Conservation (phyloP, 805 yeast species). For the Lipomyces orientalis region DNA sequence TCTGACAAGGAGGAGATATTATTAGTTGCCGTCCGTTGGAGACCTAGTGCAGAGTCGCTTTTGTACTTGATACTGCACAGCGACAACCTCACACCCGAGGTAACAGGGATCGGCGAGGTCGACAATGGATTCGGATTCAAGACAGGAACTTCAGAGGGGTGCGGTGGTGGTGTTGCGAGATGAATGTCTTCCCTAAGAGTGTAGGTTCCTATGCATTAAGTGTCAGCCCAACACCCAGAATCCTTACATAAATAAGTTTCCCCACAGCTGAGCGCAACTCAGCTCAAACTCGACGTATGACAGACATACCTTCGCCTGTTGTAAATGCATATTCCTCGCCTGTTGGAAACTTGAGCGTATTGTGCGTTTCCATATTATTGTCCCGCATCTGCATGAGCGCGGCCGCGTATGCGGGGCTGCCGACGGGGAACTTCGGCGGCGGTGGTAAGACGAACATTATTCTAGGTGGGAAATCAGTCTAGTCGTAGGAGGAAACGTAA, state of each 20-base stretch:
- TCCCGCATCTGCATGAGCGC: conserved; percentile 34
- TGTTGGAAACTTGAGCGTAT: conserved; percentile 37
- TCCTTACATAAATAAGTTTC: background rate
- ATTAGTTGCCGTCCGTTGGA: conserved; percentile 20
- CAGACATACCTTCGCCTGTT: conserved; percentile 45
- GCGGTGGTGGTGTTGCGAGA: conserved; percentile 50
- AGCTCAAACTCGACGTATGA: background rate
- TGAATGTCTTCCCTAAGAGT: conserved; percentile 37
- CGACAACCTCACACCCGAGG: conserved; percentile 40
- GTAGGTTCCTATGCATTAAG: conserved; percentile 29
- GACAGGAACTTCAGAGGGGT: conserved; percentile 47
- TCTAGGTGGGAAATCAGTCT: background rate
- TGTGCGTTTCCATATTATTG: conserved; percentile 34
- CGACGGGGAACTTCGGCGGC: conserved; percentile 43
- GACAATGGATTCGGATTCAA: conserved; percentile 47
- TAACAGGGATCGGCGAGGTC: conserved; percentile 41
- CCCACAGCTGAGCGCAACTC: background rate
- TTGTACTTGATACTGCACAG: conserved; percentile 30
- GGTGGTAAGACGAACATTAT: conserved; percentile 45
- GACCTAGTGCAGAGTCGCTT: conserved; percentile 19
- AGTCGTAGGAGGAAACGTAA: background rate
- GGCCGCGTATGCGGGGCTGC: conserved; percentile 38
- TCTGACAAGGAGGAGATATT: conserved; percentile 6
- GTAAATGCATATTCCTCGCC: conserved; percentile 39
- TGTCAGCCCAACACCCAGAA: background rate